Conservation (phyloP, 2,329 filamentous ascomycete genomes). For the Cladophialophora bantiana region DNA sequence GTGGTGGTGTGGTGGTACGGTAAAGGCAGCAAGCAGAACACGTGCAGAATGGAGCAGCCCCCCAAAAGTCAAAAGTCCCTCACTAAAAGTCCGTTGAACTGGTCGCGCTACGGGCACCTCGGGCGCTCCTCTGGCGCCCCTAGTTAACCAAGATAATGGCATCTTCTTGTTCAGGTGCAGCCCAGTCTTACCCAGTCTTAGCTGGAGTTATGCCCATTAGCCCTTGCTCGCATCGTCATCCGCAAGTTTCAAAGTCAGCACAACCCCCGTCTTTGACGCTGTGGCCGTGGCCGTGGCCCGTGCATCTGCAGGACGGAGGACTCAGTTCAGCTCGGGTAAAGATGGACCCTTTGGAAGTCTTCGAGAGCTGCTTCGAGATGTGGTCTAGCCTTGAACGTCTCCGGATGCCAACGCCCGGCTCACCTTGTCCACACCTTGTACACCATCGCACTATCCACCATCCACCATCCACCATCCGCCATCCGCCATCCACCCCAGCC, state of each 20-base stretch:
- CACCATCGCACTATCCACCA: neutral
- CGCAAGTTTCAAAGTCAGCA: constrained; percentile 8
- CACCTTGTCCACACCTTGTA: neutral
- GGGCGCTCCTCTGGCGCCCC: neutral
- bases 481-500: neutral
- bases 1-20: neutral
- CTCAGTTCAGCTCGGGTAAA: constrained; percentile 21
- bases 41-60: neutral
- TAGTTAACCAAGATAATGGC: neutral
- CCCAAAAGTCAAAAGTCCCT: constrained; percentile 7
- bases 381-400: constrained; percentile 14
- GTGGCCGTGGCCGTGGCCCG: neutral
- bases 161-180: neutral
- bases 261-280: neutral
- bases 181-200: neutral
- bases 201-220: too few relatives aligned
- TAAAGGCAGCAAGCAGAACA: neutral
- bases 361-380: constrained; percentile 12
- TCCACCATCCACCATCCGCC: too few relatives aligned
- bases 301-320: neutral
- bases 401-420: constrained; percentile 2
- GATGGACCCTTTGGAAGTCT: neutral
- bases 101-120: neutral
- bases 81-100: neutral
- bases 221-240: neutral